Percentiles rank a stretch among this genome's conserved stretches.
Evolutionary conservation across 345 rosid genomes (phyloP).

Genomic region (Rhizophora mangle): DNA sequence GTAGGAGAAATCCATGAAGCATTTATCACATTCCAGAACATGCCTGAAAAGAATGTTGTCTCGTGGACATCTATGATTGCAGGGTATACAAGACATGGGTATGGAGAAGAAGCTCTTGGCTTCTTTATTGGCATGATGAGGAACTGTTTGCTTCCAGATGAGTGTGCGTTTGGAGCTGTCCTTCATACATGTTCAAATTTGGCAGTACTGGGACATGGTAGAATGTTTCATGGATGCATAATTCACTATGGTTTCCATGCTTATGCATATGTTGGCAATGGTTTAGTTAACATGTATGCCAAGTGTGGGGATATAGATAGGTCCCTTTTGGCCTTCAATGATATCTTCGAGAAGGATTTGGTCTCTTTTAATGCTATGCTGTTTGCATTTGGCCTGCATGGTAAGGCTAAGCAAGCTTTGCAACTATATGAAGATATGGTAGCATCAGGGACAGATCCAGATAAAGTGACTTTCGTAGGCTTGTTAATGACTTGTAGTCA

Average conservation of each 20-base stretch:
- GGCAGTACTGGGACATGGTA: slow-evolving; percentile 53
- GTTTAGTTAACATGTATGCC: slow-evolving; percentile 73
- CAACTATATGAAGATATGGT: slow-evolving; percentile 52
- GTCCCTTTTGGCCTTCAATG: slow-evolving; percentile 47
- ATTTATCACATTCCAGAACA: slow-evolving; percentile 33
- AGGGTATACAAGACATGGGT: slow-evolving; percentile 57
- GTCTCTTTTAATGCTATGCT: slow-evolving; percentile 77
- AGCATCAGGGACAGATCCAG: slow-evolving; percentile 53
- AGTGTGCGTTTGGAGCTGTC: slow-evolving; percentile 54
- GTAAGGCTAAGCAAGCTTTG: slow-evolving; percentile 53
- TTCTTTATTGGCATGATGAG: slow-evolving; percentile 51
- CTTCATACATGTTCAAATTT: slow-evolving; percentile 74
- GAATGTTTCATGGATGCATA: slow-evolving; percentile 66
- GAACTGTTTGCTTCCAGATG: slow-evolving; percentile 38
- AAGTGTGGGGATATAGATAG: slow-evolving; percentile 62
- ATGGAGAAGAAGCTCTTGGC: slow-evolving; percentile 53
- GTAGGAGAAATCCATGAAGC: slow-evolving; percentile 53
- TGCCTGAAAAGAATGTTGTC: slow-evolving; percentile 56
- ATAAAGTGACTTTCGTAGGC: slow-evolving; percentile 71
- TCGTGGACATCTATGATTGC: slow-evolving; percentile 79
- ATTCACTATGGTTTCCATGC: slow-evolving; percentile 49
- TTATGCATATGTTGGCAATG: slow-evolving; percentile 59
- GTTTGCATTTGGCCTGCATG: slow-evolving; percentile 69
- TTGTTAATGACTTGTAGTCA: slow-evolving; percentile 76
- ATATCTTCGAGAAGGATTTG: slow-evolving; percentile 53